Percentiles rank a stretch among this genome's conserved stretches.
Evolutionary conservation across 2,329 filamentous ascomycete genomes (phyloP).

Genomic region (Colletotrichum scovillei): DNA sequence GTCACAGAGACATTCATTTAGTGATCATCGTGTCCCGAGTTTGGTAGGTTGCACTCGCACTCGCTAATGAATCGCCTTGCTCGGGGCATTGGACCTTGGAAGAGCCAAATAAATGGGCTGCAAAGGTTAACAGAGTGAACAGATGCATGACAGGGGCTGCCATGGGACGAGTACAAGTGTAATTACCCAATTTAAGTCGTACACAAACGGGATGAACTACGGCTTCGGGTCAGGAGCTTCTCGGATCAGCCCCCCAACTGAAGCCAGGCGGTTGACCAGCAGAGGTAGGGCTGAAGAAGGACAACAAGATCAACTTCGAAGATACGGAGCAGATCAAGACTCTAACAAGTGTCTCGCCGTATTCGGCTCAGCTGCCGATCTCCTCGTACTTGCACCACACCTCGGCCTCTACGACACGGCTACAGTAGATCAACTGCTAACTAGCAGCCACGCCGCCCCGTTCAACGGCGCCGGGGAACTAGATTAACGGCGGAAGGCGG

Average conservation of each 20-base stretch:
- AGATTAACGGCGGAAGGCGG: background rate
- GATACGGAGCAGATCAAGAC: background rate
- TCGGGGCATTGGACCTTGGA: too few relatives aligned
- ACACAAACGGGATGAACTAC: background rate
- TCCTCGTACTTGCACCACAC: background rate
- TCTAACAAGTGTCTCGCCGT: background rate
- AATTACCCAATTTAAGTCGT: too few relatives aligned
- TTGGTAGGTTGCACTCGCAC: background rate
- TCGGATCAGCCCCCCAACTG: background rate
- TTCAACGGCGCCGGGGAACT: background rate
- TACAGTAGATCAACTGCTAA: background rate
- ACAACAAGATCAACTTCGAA: background rate
- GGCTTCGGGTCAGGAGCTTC: background rate
- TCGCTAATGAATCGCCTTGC: background rate
- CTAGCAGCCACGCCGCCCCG: background rate
- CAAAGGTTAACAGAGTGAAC: background rate
- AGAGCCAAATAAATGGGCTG: background rate
- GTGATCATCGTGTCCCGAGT: background rate
- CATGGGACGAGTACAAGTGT: background rate
- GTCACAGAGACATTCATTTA: background rate
- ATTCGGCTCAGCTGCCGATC: background rate
- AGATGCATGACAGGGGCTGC: background rate
- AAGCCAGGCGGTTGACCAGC: background rate
- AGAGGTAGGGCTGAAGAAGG: background rate
- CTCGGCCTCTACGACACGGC: background rate